Base-by-base conservation (phyloP, 345 rosid genomes). In the Corchorus olitorius region DNA sequence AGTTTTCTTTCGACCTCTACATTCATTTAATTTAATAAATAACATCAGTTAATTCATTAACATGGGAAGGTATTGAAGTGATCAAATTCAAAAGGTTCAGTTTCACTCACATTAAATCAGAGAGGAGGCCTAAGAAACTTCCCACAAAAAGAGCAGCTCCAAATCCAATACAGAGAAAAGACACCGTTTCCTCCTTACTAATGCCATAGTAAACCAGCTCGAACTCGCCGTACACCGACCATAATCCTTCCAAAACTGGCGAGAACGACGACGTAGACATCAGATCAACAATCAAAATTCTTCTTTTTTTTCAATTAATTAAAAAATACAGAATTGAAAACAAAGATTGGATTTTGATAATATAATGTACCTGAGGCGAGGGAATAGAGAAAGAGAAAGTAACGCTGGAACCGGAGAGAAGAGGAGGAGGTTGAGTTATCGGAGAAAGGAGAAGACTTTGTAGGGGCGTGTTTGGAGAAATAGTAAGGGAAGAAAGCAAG, bases 141-240 rank as follows among this genome's bases (percentile, higher is more conserved):
- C 94, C 94, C 2, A 88, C 45, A 55, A 92, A 45, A 70, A 92
- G 86, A 79, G 89, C 52, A 14, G 92, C 84, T 8, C 87, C 88
- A 66, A 80, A 90, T 55, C 98, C 95, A 59, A 86, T 81, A 74
- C 78, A 86, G 37, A 96, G 84, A 73, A 77, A 82, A 66, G 77
- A 75, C 78, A 91, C 82, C 68, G 83, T 92, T 52, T 83, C 85
- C 63, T 89, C 92, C 69, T 83, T 90, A 65, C 81, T 88, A 20
- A 78, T 6, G 1, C 89, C 93, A 75, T 81, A 81, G 34, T 69
- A 70, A 74, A 76, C 77, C 63, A 89, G 79, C 77, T 91, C 98
- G n/a, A 76, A 85, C 81, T 96, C 99, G 78, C 97, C 98, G 65
- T 83, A 89, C 79, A 88, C 97, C 9, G 85, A 85, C 92, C 97